Base-by-base conservation (phyloP, 768 basidiomycete genomes). In the Calocybe indica region DNA sequence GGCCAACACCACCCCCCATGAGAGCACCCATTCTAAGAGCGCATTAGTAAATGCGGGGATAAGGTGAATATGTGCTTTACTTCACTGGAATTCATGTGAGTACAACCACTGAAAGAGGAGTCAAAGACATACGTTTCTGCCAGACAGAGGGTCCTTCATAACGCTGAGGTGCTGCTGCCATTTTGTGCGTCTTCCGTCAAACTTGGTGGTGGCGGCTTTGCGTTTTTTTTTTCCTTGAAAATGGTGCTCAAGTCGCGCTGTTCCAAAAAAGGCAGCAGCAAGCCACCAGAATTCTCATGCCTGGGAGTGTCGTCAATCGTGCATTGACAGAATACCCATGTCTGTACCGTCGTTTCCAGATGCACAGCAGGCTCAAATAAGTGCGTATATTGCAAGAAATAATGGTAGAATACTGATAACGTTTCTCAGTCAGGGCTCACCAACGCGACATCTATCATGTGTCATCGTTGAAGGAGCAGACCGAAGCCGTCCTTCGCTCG, bases 1-100 rank as follows among this genome's bases (percentile, higher is more conserved):
- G 77, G 9, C 95, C 95, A 46, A 97, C 94, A 49, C 91, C 90
- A 56, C 85, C 88, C 47, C 90, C 90, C 89, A 92, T 92, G 49
- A 90, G 67, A 39, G 90, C 91, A 57, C 90, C 90, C 90, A 92
- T 92, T 65, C 90, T 92, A 55, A n/a, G 51, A 50, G 50, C 56
- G 40, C 41, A 47, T 49, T 46, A 54, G 49, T 47, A 50, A 45
- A 22, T 41, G 22, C 36, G 36, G 22, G 40, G 31, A 22, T 48
- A 13, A 39, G 51, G 37, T 35, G 40, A 48, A 46, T 32, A 33
- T 15, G 37, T 47, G 15, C 47, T 52, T 51, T 62, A 85, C 83
- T 83, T 83, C 70, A 85, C 83, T 84, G 43, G 13, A 41, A 43
- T 5, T 12, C 13, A 32, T 31, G 1, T 43, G 13, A 33, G 30